phyloP scores from a whole-genome alignment of 169 alveolate genomes.

The Plasmodium chabaudi region DNA sequence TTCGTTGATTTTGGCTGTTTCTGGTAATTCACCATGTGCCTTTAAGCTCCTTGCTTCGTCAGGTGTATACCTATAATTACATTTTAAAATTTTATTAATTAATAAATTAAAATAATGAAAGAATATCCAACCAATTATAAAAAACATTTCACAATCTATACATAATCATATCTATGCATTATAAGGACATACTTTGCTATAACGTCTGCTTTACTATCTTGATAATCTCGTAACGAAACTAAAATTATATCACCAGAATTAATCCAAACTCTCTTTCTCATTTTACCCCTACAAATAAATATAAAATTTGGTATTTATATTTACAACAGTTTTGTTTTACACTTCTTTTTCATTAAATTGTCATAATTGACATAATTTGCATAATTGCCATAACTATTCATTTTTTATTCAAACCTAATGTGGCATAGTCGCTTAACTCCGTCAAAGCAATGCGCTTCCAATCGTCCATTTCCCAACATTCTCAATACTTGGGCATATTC shows the following conservation, averaged over 20 bases:
- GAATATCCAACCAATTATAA: background rate
- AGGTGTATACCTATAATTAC: slow-evolving; percentile 87
- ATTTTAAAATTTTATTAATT: background rate
- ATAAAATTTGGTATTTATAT: background rate
- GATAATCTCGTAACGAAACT: slow-evolving; percentile 97
- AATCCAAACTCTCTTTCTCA: slow-evolving; percentile 99
- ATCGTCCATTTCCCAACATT: slow-evolving; percentile 98
- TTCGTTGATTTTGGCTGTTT: slow-evolving; percentile 95
- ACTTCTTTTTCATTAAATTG: too few relatives aligned
- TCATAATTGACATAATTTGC: too few relatives aligned
- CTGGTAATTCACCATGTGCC: slow-evolving; percentile 98
- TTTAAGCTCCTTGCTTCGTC: slow-evolving; percentile 98
- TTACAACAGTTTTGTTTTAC: background rate
- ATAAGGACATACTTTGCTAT: slow-evolving; percentile 90
- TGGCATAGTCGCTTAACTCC: slow-evolving; percentile 97
- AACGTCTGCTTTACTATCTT: slow-evolving; percentile 98
- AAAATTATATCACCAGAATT: slow-evolving; percentile 96
- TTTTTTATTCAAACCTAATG: slow-evolving; percentile 87
- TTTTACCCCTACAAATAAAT: slow-evolving; percentile 91
- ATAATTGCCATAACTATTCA: background rate
- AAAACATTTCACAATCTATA: background rate
- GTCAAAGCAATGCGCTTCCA: slow-evolving; percentile 98
- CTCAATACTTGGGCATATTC: slow-evolving; percentile 97
- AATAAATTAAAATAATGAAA: slow-evolving; percentile 7
- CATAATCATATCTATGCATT: background rate